Evolutionary conservation across 2,329 filamentous ascomycete species (phyloP).

Genomic region (Talaromyces piceae): DNA sequence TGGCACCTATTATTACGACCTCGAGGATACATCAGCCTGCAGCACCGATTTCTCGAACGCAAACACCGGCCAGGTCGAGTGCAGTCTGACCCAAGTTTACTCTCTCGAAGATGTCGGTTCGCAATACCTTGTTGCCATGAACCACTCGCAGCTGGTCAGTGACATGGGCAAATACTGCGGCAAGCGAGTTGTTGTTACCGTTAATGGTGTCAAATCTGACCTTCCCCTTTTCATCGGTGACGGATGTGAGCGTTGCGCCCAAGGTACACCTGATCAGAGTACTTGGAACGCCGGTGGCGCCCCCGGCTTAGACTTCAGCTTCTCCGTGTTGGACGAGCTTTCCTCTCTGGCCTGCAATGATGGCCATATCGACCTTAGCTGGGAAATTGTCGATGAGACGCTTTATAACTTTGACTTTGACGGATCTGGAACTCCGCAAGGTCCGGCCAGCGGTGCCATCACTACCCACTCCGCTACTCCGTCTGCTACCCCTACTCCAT

Average conservation of each 20-base stretch:
- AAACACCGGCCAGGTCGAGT: constrained; percentile 8
- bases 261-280: neutral
- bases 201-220: constrained; percentile 6
- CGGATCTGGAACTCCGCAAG: constrained; percentile 5
- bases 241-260: constrained; percentile 6
- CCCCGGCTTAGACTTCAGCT: constrained; percentile 8
- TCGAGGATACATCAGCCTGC: constrained; percentile 4
- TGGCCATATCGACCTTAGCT: constrained; percentile 8
- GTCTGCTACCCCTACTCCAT: neutral
- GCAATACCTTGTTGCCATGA: constrained; percentile 11
- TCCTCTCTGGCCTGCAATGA: constrained; percentile 2
- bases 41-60: constrained; percentile 2
- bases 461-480: neutral
- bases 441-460: neutral
- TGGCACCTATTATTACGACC: constrained; percentile 11
- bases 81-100: constrained; percentile 10
- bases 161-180: constrained; percentile 9
- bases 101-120: constrained; percentile 9
- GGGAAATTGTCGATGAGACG: constrained; percentile 11
- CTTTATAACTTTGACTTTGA: constrained; percentile 8
- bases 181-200: constrained; percentile 7
- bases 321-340: constrained; percentile 2
- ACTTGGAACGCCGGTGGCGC: constrained; percentile 1
- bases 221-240: constrained; percentile 10
- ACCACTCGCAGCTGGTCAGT: constrained; percentile 5